Percentiles rank a stretch among this genome's conserved stretches.
These are phyloP conservation scores for Cytospora paraplurivora DNA, from an alignment of 2,329 filamentous ascomycete genomes.

Conservation along the genomic window DNA sequence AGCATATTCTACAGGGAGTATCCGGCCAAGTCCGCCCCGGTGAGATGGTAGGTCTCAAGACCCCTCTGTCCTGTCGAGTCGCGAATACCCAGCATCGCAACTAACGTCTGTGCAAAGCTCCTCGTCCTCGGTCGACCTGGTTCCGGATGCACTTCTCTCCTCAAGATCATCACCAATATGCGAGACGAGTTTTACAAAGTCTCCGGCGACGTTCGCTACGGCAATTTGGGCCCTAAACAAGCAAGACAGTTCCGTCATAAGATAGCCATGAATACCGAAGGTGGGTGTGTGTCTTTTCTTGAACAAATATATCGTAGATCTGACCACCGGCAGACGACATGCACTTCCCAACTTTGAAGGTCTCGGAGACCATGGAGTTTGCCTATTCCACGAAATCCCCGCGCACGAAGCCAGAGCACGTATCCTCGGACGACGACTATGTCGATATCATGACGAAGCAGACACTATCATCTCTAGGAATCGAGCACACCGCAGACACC, in stretches of 20 bases:
- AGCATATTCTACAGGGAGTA: background rate
- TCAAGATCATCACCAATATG: constrained; percentile 38
- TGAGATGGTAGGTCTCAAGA: background rate
- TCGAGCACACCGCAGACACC: constrained; percentile 28
- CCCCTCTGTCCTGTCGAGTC: background rate
- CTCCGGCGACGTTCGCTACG: constrained; percentile 34
- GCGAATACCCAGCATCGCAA: background rate
- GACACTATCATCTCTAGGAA: constrained; percentile 8
- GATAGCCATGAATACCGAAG: constrained; percentile 40
- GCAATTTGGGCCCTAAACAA: constrained; percentile 33
- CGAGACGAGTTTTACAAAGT: constrained; percentile 36
- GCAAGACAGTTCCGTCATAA: constrained; percentile 35
- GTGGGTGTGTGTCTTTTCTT: constrained; percentile 4
- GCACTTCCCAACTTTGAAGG: constrained; percentile 70
- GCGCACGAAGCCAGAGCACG: background rate
- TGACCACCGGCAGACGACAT: constrained; percentile 51
- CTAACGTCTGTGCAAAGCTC: constrained; percentile 19
- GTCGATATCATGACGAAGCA: background rate
- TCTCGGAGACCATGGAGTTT: constrained; percentile 67
- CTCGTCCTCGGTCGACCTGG: constrained; percentile 39
- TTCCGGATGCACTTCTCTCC: constrained; percentile 38
- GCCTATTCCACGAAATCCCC: constrained; percentile 42
- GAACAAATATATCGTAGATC: background rate
- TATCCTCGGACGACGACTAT: background rate
- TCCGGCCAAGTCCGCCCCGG: background rate